A percentile compares a stretch with the other conserved stretches of the same genome.
Conservation (phyloP, 129 eudicot species). For the Lactuca saligna region DNA sequence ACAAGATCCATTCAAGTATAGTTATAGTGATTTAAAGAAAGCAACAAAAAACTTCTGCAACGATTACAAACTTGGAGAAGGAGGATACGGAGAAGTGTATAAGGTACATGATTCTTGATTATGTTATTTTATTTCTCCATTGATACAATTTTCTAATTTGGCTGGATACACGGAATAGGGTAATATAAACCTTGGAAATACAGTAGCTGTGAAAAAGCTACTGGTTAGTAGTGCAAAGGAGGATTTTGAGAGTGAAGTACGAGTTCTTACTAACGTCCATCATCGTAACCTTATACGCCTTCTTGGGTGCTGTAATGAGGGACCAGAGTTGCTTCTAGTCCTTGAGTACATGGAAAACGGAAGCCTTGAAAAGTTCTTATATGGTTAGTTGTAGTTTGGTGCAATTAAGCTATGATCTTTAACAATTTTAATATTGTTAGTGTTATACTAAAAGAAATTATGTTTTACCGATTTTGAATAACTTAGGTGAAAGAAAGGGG, state of each 20-base stretch:
- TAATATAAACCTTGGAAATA: too few relatives aligned
- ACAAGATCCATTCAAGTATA: slow-evolving; percentile 62
- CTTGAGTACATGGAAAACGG: slow-evolving; percentile 71
- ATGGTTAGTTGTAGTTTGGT: slow-evolving; percentile 39
- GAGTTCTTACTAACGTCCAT: slow-evolving; percentile 70
- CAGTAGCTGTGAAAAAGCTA: slow-evolving; percentile 61
- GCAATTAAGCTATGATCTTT: too few relatives aligned
- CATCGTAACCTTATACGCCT: slow-evolving; percentile 77
- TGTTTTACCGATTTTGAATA: too few relatives aligned
- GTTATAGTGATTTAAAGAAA: slow-evolving; percentile 54
- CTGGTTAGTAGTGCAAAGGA: slow-evolving; percentile 43
- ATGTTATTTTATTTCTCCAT: neutral
- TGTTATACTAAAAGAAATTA: too few relatives aligned
- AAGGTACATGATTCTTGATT: slow-evolving; percentile 39
- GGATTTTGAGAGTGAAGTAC: slow-evolving; percentile 66
- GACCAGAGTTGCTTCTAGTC: slow-evolving; percentile 59
- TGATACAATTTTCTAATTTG: too few relatives aligned
- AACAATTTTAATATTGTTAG: too few relatives aligned
- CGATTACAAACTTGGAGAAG: slow-evolving; percentile 71
- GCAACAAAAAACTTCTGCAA: slow-evolving; percentile 62
- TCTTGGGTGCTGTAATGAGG: slow-evolving; percentile 62
- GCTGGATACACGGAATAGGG: too few relatives aligned
- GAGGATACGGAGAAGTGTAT: slow-evolving; percentile 78
- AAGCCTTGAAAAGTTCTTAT: slow-evolving; percentile 66
- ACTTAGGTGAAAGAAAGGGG: slow-evolving; percentile 58